phyloP scores from a whole-genome alignment of 345 rosid species.

The Boechera stricta region DNA sequence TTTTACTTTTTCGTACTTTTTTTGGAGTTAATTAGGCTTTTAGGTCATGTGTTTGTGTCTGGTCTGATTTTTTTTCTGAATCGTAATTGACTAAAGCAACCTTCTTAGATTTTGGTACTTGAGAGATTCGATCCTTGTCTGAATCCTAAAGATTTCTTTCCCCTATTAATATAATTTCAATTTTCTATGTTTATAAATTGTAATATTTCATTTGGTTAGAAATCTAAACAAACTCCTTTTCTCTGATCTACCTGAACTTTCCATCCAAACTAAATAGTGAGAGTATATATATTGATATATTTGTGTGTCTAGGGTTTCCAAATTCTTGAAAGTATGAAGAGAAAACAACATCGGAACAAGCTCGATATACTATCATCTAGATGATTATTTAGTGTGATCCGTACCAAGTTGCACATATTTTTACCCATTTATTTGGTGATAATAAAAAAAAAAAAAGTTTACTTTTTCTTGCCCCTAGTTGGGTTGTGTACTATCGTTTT shows the following conservation, averaged over 20 bases:
- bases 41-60: slow-evolving; percentile 29
- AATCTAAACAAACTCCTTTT: not conserved
- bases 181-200: not conserved
- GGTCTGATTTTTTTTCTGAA: slow-evolving; percentile 34
- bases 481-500: slow-evolving; percentile 36
- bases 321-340: slow-evolving; percentile 33
- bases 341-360: slow-evolving; percentile 36
- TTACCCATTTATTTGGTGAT: slow-evolving; percentile 20
- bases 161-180: not conserved
- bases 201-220: slow-evolving; percentile 1
- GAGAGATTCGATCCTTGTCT: slow-evolving; percentile 34
- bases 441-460: slow-evolving; percentile 10
- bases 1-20: slow-evolving; percentile 1
- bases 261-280: slow-evolving; percentile 15
- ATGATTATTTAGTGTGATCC: slow-evolving; percentile 30
- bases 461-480: slow-evolving; percentile 34
- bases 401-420: slow-evolving; percentile 40
- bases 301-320: slow-evolving; percentile 40
- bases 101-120: slow-evolving; percentile 28
- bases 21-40: slow-evolving; percentile 3
- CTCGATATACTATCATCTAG: slow-evolving; percentile 14
- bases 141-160: slow-evolving; percentile 24
- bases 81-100: slow-evolving; percentile 24
- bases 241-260: slow-evolving; percentile 19
- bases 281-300: not conserved